A percentile compares a stretch with the other conserved stretches of the same genome.
Evolutionary conservation across 768 basidiomycete genomes (phyloP).

Genomic region (Hygrophorus russula): DNA sequence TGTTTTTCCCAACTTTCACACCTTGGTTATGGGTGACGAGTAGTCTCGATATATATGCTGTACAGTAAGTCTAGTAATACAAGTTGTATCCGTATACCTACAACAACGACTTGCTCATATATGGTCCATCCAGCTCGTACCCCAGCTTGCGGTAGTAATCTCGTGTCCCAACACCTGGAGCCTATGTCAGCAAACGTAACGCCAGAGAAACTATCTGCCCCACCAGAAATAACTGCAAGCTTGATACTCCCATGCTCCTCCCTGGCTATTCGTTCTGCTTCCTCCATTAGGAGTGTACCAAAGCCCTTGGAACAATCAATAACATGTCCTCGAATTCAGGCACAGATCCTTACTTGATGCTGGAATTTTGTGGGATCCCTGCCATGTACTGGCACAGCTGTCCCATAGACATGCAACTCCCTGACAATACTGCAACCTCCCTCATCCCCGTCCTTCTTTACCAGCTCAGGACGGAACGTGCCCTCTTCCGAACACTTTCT

Average conservation of each 20-base stretch:
- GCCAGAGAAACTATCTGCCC: slow-evolving; percentile 14
- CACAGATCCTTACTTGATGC: slow-evolving; percentile 51
- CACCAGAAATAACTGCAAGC: slow-evolving; percentile 93
- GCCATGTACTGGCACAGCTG: slow-evolving; percentile 94
- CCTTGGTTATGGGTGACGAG: slow-evolving; percentile 42
- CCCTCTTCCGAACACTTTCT: slow-evolving; percentile 96
- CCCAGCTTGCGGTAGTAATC: slow-evolving; percentile 95
- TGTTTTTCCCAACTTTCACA: slow-evolving; percentile 94
- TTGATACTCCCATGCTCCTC: slow-evolving; percentile 96
- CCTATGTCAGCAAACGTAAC: not conserved
- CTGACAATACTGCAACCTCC: slow-evolving; percentile 88
- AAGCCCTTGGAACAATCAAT: slow-evolving; percentile 51
- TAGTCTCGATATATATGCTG: slow-evolving; percentile 2
- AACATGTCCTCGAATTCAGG: not conserved
- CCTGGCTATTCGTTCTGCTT: slow-evolving; percentile 93
- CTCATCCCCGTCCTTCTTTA: slow-evolving; percentile 53
- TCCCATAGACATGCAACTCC: slow-evolving; percentile 96
- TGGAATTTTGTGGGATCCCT: slow-evolving; percentile 98
- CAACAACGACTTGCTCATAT: slow-evolving; percentile 84
- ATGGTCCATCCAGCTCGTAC: slow-evolving; percentile 91
- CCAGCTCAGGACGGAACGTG: slow-evolving; percentile 89
- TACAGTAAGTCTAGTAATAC: not conserved
- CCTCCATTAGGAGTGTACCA: slow-evolving; percentile 96
- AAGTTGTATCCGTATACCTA: slow-evolving; percentile 14
- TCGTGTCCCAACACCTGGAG: slow-evolving; percentile 82